These are phyloP conservation scores for Penicillium verrucosum DNA, from an alignment of 2,329 filamentous ascomycete species.

Conservation along the genomic window DNA sequence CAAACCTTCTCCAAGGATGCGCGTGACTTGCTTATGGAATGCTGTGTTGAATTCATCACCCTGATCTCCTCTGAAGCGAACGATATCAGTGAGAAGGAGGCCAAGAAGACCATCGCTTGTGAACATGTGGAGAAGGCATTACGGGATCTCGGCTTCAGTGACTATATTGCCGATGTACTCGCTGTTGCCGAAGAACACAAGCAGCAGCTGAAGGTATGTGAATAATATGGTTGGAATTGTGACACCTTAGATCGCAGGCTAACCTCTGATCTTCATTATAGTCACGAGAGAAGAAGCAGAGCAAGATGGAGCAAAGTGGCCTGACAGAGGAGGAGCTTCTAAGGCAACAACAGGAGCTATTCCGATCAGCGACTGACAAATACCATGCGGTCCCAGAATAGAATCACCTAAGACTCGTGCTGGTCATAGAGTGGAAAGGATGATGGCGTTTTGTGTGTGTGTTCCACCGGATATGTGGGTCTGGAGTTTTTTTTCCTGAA, in stretches of 20 bases:
- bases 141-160: conserved; percentile 84
- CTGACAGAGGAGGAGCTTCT: conserved; percentile 87
- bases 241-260: neutral
- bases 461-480: conserved; percentile 10
- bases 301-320: conserved; percentile 93
- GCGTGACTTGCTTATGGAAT: conserved; percentile 92
- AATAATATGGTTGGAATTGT: neutral
- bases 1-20: conserved; percentile 93
- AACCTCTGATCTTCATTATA: conserved; percentile 39
- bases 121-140: conserved; percentile 96
- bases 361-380: conserved; percentile 73
- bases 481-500: conserved; percentile 14
- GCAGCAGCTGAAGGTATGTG: conserved; percentile 78
- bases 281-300: conserved; percentile 94
- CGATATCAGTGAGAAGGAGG: conserved; percentile 97
- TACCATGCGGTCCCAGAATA: conserved; percentile 56
- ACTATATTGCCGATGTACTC: conserved; percentile 84
- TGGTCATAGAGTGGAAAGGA: conserved; percentile 31
- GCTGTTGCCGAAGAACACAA: conserved; percentile 89
- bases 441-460: conserved; percentile 23
- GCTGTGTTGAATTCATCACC: conserved; percentile 98
- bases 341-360: conserved; percentile 85
- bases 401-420: conserved; percentile 23
- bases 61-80: conserved; percentile 98
- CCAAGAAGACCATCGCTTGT: conserved; percentile 98